These are phyloP conservation scores for Quercus robur DNA, from an alignment of 306 rosid genomes.

Conservation along the genomic window DNA sequence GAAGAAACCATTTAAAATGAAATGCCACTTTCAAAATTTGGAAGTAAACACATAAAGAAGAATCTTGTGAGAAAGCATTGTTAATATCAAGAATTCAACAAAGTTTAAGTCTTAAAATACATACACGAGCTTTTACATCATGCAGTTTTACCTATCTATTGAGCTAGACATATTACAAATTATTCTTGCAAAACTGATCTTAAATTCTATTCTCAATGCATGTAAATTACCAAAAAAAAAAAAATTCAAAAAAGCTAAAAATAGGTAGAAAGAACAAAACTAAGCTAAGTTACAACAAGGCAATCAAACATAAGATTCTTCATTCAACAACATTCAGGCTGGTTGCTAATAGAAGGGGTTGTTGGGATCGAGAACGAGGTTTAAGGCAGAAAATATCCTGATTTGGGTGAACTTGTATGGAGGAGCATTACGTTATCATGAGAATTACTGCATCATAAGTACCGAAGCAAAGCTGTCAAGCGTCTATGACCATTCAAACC, in stretches of 20 bases:
- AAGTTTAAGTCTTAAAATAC: background rate
- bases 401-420: slow-evolving; percentile 27
- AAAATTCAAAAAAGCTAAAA: slow-evolving; percentile 29
- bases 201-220: slow-evolving; percentile 41
- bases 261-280: background rate
- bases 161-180: slow-evolving; percentile 51
- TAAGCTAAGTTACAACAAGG: slow-evolving; percentile 46
- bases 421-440: too few relatives aligned
- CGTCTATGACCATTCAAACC: background rate
- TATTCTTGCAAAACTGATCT: slow-evolving; percentile 65
- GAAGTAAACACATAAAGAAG: background rate
- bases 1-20: background rate
- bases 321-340: slow-evolving; percentile 35
- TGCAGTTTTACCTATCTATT: slow-evolving; percentile 40
- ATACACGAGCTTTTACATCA: background rate
- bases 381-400: slow-evolving; percentile 23
- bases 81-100: background rate
- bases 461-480: background rate
- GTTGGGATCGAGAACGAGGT: background rate
- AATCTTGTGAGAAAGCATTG: background rate
- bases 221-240: slow-evolving; percentile 31
- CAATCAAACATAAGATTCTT: slow-evolving; percentile 59
- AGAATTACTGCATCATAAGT: too few relatives aligned
- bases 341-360: slow-evolving; percentile 47
- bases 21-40: background rate